Percentiles rank a stretch among this genome's conserved stretches.
These are phyloP conservation scores for Anacardium occidentale DNA, from an alignment of 345 rosid genomes.

Conservation along the genomic window DNA sequence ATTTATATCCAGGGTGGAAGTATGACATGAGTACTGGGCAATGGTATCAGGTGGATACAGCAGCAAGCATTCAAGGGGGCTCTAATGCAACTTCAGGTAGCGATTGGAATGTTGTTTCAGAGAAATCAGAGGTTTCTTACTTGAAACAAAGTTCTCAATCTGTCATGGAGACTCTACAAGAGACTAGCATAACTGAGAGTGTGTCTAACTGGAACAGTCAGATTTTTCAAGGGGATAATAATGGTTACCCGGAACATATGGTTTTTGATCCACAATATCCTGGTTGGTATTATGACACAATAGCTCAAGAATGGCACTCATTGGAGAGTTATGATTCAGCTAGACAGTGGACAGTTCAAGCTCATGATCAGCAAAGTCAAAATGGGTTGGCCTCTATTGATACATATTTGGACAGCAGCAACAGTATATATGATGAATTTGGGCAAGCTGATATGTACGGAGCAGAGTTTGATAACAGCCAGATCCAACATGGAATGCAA, in stretches of 20 bases:
- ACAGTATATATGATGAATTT: slow-evolving; percentile 36
- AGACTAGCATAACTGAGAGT: slow-evolving; percentile 50
- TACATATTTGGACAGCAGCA: slow-evolving; percentile 35
- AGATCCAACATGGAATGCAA: slow-evolving; percentile 48
- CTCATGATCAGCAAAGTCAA: slow-evolving; percentile 54
- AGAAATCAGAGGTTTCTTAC: slow-evolving; percentile 50
- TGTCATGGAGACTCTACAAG: slow-evolving; percentile 42
- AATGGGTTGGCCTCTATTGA: slow-evolving; percentile 44
- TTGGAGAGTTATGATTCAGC: slow-evolving; percentile 68
- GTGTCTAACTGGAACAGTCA: slow-evolving; percentile 61
- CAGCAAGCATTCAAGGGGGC: slow-evolving; percentile 30
- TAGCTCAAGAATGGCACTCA: slow-evolving; percentile 66
- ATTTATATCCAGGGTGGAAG: slow-evolving; percentile 89
- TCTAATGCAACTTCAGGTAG: slow-evolving; percentile 27
- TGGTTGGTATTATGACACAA: slow-evolving; percentile 86
- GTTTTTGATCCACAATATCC: slow-evolving; percentile 86
- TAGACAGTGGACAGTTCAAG: slow-evolving; percentile 42
- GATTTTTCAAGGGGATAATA: slow-evolving; percentile 53
- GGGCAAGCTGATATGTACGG: slow-evolving; percentile 40
- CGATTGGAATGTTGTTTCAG: slow-evolving; percentile 47
- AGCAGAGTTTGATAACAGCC: slow-evolving; percentile 37
- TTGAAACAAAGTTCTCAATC: slow-evolving; percentile 65
- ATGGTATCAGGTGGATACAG: slow-evolving; percentile 73
- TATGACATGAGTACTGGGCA: slow-evolving; percentile 67
- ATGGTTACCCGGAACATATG: slow-evolving; percentile 89